Evolutionary conservation across 345 rosid species (phyloP).

Genomic region (Garcia nutans): DNA sequence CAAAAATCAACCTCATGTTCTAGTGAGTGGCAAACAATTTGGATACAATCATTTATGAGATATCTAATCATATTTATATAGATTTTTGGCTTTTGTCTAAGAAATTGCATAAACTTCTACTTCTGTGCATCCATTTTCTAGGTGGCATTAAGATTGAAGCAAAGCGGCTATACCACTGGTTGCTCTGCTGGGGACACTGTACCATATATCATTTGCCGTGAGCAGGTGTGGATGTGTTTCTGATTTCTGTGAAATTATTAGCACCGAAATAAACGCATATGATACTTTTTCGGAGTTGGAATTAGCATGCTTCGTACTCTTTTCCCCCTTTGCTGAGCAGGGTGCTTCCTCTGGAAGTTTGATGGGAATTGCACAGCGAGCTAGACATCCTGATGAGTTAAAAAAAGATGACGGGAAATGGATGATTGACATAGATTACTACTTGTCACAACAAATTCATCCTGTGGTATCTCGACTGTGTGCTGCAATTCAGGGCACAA

Average conservation of each 20-base stretch:
- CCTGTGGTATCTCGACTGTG: conserved; percentile 94
- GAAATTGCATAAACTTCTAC: conserved; percentile 19
- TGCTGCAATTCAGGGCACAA: conserved; percentile 94
- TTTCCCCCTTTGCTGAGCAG: conserved; percentile 37
- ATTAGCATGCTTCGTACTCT: conserved; percentile 7
- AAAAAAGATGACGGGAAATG: conserved; percentile 74
- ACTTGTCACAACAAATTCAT: conserved; percentile 97
- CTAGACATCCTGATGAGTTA: conserved; percentile 95
- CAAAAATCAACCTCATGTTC: conserved; percentile 94
- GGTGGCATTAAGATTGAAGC: conserved; percentile 93
- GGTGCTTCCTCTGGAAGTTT: conserved; percentile 58
- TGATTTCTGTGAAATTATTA: conserved; percentile 6
- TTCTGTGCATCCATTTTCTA: conserved; percentile 35
- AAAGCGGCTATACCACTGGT: conserved; percentile 78
- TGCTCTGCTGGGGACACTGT: conserved; percentile 81
- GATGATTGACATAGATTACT: conserved; percentile 95
- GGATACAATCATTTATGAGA: not conserved
- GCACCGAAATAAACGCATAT: not conserved
- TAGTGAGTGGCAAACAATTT: conserved; percentile 43
- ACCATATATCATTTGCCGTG: conserved; percentile 89
- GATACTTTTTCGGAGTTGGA: not conserved
- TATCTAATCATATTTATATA: conserved; percentile 10
- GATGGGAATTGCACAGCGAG: conserved; percentile 85
- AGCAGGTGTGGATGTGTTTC: conserved; percentile 58
- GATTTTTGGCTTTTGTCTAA: conserved; percentile 14